Base-by-base conservation (phyloP, 2,329 filamentous ascomycete species). In the Colletotrichum graminicola region DNA sequence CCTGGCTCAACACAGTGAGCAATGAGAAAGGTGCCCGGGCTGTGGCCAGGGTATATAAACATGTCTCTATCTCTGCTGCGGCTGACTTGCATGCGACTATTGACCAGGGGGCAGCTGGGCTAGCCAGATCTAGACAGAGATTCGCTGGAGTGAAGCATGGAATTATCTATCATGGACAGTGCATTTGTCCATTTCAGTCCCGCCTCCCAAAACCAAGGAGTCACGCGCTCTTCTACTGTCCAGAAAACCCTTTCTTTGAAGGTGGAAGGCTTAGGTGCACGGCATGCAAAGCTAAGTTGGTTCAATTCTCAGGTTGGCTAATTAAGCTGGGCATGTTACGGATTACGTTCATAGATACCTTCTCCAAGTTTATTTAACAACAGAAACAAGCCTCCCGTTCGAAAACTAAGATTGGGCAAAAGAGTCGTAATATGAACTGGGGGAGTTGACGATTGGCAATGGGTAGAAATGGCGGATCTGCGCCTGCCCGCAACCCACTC, bases 81-180 rank as follows among this genome's bases (percentile, higher is more conserved):
- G 51, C 23, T 57, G 55, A 41, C 55, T 18, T 57, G 55, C 55
- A 26, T 57, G 55, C n/a, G 23, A 41, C 32, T 11, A 57, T 57
- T 36, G 55, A 6, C 7, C 23, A 4, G 34, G 55, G 32, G 34
- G 5, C 34, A 26, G 23, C 10, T 11, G 7, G 34, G 4, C 54
- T 41, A 26, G 21, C 54, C n/a, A 5, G n/a, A 26, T 26, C n/a
- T 18, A 54, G n/a, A 8, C 14, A 3, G 5, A 21, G 11, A 12
- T 39, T n/a, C 2, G 18, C 29, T 2, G 4, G 12, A 12, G 29
- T 34, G 51, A 34, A 12, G 4, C 29, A 3, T n/a, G 29, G 3
- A 54, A 34, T 21, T 21, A 3, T 23, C 11, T 8, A 54, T 7
- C 18, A 7, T 18, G 29, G 16, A 21, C 29, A 34, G 3, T 32